Percentiles rank a stretch among this genome's conserved stretches.
Evolutionary conservation across 768 basidiomycete genomes (phyloP).

Genomic region (Podaxis sp.): DNA sequence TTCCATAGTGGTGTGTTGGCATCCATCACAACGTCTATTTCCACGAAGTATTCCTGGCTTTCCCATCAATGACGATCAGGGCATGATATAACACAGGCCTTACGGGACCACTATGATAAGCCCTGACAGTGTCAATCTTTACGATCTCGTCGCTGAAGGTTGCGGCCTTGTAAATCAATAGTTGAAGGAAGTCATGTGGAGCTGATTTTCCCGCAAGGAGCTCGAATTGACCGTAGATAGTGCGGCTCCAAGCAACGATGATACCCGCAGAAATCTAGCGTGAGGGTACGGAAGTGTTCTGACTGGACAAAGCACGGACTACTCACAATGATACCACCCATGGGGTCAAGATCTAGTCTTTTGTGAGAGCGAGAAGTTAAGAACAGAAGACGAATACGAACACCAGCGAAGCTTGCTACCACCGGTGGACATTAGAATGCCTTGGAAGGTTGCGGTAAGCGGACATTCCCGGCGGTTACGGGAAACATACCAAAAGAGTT

Average conservation of each 20-base stretch:
- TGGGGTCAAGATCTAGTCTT: constrained; percentile 63
- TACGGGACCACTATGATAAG: constrained; percentile 69
- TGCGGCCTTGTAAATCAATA: constrained; percentile 88
- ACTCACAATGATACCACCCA: constrained; percentile 71
- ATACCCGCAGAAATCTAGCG: constrained; percentile 73
- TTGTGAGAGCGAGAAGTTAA: constrained; percentile 2
- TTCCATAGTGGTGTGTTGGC: constrained; percentile 85
- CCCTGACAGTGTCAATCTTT: constrained; percentile 86
- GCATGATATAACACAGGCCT: constrained; percentile 16
- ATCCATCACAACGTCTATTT: constrained; percentile 92
- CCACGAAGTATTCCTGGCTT: constrained; percentile 81
- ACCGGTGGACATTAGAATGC: constrained; percentile 78
- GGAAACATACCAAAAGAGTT: constrained; percentile 63
- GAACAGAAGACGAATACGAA: constrained; percentile 33
- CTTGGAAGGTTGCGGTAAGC: constrained; percentile 28
- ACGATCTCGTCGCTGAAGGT: constrained; percentile 87
- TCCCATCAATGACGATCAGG: background rate
- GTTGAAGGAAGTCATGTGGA: constrained; percentile 83
- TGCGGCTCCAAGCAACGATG: constrained; percentile 71
- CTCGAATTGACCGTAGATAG: constrained; percentile 77
- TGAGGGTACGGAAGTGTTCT: background rate
- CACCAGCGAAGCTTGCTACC: constrained; percentile 83
- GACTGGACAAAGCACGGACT: background rate
- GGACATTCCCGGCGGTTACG: background rate
- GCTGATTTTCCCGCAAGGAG: constrained; percentile 91